Percentiles rank a stretch among this genome's conserved stretches.
Evolutionary conservation across 306 rosid species (phyloP).

Genomic region (Myrica gale): DNA sequence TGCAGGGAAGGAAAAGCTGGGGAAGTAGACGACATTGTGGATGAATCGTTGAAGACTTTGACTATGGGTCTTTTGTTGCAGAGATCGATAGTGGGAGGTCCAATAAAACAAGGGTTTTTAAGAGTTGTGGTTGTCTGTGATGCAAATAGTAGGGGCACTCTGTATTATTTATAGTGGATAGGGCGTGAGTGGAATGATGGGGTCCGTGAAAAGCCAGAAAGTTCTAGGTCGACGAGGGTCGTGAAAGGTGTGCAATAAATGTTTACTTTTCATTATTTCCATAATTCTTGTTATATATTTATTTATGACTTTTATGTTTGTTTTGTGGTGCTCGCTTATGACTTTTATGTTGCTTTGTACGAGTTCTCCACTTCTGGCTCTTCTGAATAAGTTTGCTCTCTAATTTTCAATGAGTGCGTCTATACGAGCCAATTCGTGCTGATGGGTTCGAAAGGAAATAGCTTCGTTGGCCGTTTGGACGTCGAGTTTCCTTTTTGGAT

Average conservation of each 20-base stretch:
- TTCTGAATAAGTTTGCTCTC: too few species aligned
- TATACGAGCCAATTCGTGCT: too few species aligned
- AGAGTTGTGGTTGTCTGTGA: not conserved
- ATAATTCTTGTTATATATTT: too few species aligned
- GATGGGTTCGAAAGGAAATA: too few species aligned
- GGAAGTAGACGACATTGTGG: constrained; percentile 36
- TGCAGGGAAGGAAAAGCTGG: constrained; percentile 39
- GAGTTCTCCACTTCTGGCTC: too few species aligned
- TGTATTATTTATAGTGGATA: constrained; percentile 1
- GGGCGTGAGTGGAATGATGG: not conserved
- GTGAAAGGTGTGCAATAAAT: constrained; percentile 25
- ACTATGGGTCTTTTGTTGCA: not conserved
- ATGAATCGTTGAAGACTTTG: not conserved
- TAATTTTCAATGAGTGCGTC: too few species aligned
- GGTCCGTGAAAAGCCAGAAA: not conserved
- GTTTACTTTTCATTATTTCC: not conserved
- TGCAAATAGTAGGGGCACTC: not conserved
- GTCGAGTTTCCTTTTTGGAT: too few species aligned
- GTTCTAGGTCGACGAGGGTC: not conserved
- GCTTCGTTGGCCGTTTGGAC: too few species aligned
- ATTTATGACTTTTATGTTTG: too few species aligned
- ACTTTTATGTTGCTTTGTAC: too few species aligned
- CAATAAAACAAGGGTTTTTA: not conserved
- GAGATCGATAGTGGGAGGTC: not conserved
- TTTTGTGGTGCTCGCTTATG: too few species aligned